Conservation (phyloP, 345 rosid genomes). For the Murraya koenigii region DNA sequence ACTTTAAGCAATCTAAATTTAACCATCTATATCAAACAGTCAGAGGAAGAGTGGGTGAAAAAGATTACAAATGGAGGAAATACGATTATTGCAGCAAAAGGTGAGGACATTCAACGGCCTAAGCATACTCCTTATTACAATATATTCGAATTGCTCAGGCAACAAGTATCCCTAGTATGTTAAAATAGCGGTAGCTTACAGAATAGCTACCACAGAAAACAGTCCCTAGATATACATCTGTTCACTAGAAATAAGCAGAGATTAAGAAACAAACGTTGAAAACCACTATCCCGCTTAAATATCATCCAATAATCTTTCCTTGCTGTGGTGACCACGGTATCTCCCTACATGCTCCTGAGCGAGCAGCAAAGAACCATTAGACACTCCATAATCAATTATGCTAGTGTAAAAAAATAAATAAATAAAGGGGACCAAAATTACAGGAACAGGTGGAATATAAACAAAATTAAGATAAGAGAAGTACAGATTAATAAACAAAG, state of each 20-base stretch:
- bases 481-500: constrained; percentile 2
- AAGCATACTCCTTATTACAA: constrained; percentile 10
- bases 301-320: constrained; percentile 2
- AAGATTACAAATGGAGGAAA: neutral
- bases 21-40: neutral
- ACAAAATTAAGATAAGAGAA: constrained; percentile 1
- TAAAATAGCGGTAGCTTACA: neutral
- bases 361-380: constrained; percentile 8
- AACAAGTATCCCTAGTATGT: neutral
- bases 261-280: neutral
- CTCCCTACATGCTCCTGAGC: constrained; percentile 15
- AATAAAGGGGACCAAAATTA: neutral
- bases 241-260: constrained; percentile 7
- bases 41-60: neutral
- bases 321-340: neutral
- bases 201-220: constrained; percentile 12
- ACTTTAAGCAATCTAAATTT: neutral
- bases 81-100: neutral
- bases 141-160: constrained; percentile 4
- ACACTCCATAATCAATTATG: constrained; percentile 3
- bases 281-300: constrained; percentile 8
- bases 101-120: neutral
- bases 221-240: constrained; percentile 18
- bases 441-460: neutral
- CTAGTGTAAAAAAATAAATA: neutral